A percentile compares a stretch with the other conserved stretches of the same genome.
Evolutionary conservation across 2,329 filamentous ascomycete species (phyloP).

Genomic region (Pseudocercospora macadamiae): DNA sequence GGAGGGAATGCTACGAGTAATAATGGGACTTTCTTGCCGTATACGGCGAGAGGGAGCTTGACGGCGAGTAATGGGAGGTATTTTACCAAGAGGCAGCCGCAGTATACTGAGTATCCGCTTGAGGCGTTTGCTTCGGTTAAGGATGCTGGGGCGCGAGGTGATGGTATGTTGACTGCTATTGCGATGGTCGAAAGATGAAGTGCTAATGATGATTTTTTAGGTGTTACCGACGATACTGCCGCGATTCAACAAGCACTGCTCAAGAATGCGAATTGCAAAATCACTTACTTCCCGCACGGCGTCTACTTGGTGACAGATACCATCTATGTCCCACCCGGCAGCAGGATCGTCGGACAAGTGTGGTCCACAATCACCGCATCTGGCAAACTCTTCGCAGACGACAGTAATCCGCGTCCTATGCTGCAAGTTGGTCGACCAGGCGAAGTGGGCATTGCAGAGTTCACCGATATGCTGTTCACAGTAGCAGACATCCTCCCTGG

Average conservation of each 20-base stretch:
- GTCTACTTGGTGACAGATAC: slow-evolving; percentile 53
- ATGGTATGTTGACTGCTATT: slow-evolving; percentile 14
- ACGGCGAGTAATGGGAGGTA: slow-evolving; percentile 40
- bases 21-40: slow-evolving; percentile 23
- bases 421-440: slow-evolving; percentile 56
- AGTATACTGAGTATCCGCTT: slow-evolving; percentile 47
- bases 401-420: slow-evolving; percentile 51
- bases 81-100: slow-evolving; percentile 46
- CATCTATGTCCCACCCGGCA: slow-evolving; percentile 52
- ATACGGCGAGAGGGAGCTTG: slow-evolving; percentile 26
- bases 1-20: slow-evolving; percentile 13
- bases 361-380: slow-evolving; percentile 56
- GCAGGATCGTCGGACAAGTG: slow-evolving; percentile 58
- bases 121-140: slow-evolving; percentile 53
- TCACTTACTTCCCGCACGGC: slow-evolving; percentile 50
- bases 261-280: slow-evolving; percentile 37
- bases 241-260: slow-evolving; percentile 30
- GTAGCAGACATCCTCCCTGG: slow-evolving; percentile 52
- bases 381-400: slow-evolving; percentile 51
- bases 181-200: not conserved
- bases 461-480: slow-evolving; percentile 58
- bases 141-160: slow-evolving; percentile 40
- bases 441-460: slow-evolving; percentile 55
- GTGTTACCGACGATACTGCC: slow-evolving; percentile 42
- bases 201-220: slow-evolving; percentile 35